Evolutionary conservation across 2,329 filamentous ascomycete species (phyloP).

Genomic region (Acrocalymma vagum): DNA sequence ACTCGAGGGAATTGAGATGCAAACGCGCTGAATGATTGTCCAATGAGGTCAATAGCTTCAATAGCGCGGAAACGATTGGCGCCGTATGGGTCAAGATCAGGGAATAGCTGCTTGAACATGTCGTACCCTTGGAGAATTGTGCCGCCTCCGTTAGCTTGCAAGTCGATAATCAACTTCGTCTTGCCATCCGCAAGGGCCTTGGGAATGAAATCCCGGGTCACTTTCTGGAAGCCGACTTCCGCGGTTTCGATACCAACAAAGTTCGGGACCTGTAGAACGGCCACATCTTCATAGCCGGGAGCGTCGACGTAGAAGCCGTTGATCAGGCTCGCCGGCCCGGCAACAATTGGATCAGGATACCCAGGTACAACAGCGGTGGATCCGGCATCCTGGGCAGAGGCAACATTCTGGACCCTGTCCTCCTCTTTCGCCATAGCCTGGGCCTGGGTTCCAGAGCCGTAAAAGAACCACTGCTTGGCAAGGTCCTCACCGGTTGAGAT

Average conservation of each 20-base stretch:
- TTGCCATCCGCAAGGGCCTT: slow-evolving; percentile 59
- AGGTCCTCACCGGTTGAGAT: slow-evolving; percentile 52
- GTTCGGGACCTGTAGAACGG: slow-evolving; percentile 53
- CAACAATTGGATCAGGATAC: slow-evolving; percentile 52
- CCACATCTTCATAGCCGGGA: slow-evolving; percentile 54
- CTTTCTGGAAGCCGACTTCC: slow-evolving; percentile 46
- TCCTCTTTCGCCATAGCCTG: slow-evolving; percentile 4
- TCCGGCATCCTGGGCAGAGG: slow-evolving; percentile 9
- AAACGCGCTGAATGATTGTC: slow-evolving; percentile 49
- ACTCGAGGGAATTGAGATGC: slow-evolving; percentile 41
- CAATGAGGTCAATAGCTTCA: slow-evolving; percentile 56
- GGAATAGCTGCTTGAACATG: slow-evolving; percentile 67
- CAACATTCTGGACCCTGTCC: slow-evolving; percentile 15
- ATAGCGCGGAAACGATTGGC: slow-evolving; percentile 61
- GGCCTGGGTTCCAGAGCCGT: slow-evolving; percentile 15
- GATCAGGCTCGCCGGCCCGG: slow-evolving; percentile 51
- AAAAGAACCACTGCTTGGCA: slow-evolving; percentile 48
- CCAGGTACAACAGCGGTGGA: slow-evolving; percentile 44
- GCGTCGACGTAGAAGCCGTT: slow-evolving; percentile 56
- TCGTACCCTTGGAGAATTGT: slow-evolving; percentile 67
- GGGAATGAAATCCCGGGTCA: slow-evolving; percentile 52
- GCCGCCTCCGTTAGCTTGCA: slow-evolving; percentile 68
- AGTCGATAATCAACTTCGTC: slow-evolving; percentile 68
- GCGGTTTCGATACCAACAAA: slow-evolving; percentile 43
- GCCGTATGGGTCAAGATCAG: slow-evolving; percentile 58